A percentile compares a stretch with the other conserved stretches of the same genome.
Evolutionary conservation across 305 asterid genomes (phyloP).

Genomic region (Fraxinus angustifolia): DNA sequence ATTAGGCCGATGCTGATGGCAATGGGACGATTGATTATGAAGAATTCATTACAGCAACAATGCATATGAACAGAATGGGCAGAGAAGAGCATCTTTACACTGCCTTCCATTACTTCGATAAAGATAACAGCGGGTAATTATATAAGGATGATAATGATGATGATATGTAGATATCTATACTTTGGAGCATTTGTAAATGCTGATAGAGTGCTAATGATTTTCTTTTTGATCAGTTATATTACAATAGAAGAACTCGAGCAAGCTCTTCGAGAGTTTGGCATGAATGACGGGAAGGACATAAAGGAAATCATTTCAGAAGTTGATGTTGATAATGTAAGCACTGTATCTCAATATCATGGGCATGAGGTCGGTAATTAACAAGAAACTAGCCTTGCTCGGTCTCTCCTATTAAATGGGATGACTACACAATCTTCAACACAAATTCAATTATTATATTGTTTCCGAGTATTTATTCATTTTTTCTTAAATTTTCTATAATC

Average conservation of each 20-base stretch:
- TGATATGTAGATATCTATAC: background rate
- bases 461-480: background rate
- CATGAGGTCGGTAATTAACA: background rate
- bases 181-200: background rate
- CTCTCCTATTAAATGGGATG: background rate
- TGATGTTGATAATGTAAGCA: conserved; percentile 64
- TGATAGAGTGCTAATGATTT: background rate
- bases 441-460: background rate
- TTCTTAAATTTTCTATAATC: background rate
- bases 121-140: conserved; percentile 75
- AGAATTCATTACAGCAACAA: conserved; percentile 92
- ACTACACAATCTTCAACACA: background rate
- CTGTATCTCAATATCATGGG: background rate
- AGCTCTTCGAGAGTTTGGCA: conserved; percentile 83
- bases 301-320: conserved; percentile 76
- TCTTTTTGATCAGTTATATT: conserved; percentile 29
- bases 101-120: conserved; percentile 90
- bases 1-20: conserved; percentile 93
- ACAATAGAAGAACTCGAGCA: conserved; percentile 93
- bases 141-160: background rate
- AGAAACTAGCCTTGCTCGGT: background rate
- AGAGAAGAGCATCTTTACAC: conserved; percentile 60
- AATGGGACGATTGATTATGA: conserved; percentile 92
- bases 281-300: conserved; percentile 77
- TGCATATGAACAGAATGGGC: conserved; percentile 63